Percentiles rank a stretch among this genome's conserved stretches.
These are phyloP conservation scores for Penicillium argentinense DNA, from an alignment of 495 filamentous ascomycete genomes.

Conservation along the genomic window DNA sequence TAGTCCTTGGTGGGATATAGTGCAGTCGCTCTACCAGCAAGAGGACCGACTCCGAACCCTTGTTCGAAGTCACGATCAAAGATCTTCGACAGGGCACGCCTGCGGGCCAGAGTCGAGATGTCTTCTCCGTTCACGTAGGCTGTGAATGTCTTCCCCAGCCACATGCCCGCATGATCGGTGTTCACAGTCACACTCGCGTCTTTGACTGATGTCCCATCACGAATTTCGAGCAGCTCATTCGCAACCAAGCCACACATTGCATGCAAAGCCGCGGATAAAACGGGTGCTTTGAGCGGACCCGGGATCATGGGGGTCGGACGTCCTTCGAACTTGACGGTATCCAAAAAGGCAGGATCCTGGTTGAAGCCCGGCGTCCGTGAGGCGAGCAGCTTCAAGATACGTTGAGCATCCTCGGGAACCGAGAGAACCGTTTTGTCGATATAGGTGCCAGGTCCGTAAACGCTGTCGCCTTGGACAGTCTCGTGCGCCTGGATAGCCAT, in stretches of 20 bases:
- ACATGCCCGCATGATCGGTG: conserved; percentile 33
- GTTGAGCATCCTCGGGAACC: conserved; percentile 25
- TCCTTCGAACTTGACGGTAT: conserved; percentile 30
- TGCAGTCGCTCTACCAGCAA: conserved; percentile 24
- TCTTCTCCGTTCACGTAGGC: conserved; percentile 19
- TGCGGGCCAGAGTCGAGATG: conserved; percentile 8
- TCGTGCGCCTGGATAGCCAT: conserved; percentile 14
- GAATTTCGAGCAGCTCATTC: conserved; percentile 28
- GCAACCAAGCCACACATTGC: conserved; percentile 29
- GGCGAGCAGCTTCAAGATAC: conserved; percentile 27
- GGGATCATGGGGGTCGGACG: conserved; percentile 23
- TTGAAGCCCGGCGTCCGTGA: conserved; percentile 25
- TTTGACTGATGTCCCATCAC: conserved; percentile 16
- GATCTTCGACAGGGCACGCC: too few species aligned
- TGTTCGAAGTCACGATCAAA: too few species aligned
- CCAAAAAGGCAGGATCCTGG: conserved; percentile 18
- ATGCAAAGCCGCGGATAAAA: conserved; percentile 29
- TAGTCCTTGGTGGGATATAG: conserved; percentile 29
- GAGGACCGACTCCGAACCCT: conserved; percentile 14
- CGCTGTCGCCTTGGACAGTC: conserved; percentile 22
- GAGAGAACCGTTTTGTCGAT: conserved; percentile 26
- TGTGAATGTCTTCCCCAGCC: conserved; percentile 26
- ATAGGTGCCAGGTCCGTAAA: conserved; percentile 32
- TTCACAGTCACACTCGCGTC: conserved; percentile 18
- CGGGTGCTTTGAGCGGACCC: conserved; percentile 23